phyloP scores from a whole-genome alignment of 1,284 basidiomycete genomes.

The Leccinum fallax region DNA sequence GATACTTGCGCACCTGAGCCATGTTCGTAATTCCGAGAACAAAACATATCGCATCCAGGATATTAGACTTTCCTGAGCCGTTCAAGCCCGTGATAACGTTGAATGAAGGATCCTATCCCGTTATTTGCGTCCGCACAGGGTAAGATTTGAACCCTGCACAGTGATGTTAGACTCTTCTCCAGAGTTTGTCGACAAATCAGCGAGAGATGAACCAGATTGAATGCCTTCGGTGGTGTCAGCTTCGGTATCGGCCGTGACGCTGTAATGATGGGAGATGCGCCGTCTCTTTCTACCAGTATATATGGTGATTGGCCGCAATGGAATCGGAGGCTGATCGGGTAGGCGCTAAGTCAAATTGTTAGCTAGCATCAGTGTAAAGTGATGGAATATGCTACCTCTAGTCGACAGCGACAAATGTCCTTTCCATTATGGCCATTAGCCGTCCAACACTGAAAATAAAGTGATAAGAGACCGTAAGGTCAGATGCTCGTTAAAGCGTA shows the following conservation, averaged over 20 bases:
- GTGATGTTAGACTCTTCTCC: constrained; percentile 7
- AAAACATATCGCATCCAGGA: constrained; percentile 93
- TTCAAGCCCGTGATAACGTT: constrained; percentile 98
- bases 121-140: constrained; percentile 92
- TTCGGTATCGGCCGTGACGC: no score
- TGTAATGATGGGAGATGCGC: no score
- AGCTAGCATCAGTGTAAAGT: not conserved
- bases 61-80: constrained; percentile 95
- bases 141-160: constrained; percentile 91
- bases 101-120: constrained; percentile 95
- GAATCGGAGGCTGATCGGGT: no score
- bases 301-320: no score
- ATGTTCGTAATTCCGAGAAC: constrained; percentile 96
- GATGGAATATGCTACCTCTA: constrained; percentile 25
- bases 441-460: constrained; percentile 23
- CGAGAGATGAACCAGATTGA: no score
- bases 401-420: constrained; percentile 27
- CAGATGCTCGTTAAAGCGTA: constrained; percentile 5
- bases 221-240: no score
- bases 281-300: no score
- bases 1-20: constrained; percentile 59
- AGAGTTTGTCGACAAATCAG: no score
- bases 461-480: not conserved
- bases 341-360: not conserved
- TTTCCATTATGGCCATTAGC: constrained; percentile 14